Evolutionary conservation across 306 rosid species (phyloP), one percentile per base, ranked within the genome.

Genomic region (Quercus berberidifolia): DNA sequence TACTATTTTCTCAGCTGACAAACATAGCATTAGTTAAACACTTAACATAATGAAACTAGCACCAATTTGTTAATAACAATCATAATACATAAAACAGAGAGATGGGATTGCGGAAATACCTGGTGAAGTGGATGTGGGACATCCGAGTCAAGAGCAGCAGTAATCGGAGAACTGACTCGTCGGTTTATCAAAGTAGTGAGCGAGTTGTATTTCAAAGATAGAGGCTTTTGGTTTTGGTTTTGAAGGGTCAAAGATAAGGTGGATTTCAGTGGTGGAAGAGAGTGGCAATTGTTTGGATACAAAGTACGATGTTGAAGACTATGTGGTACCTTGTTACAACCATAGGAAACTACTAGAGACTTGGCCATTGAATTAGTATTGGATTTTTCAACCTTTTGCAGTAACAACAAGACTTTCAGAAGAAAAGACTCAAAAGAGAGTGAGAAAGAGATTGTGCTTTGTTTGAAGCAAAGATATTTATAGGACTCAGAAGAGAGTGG

Each of bases 91-190:
- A 35, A 68, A n/a, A 68, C 4, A 18, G n/a, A 68, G 25, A 58
- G 31, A 6, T 15, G 51, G 23, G 69, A 21, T 5, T 23, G 54
- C 18, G 30, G 7, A 31, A 57, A 73, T 86, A 92, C 97, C 97
- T 91, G 83, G 74, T 81, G 83, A 59, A 80, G 78, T 58, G 89
- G 83, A 64, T 75, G 78, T 12, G 97, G 86, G 74, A 12, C 74
- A 20, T 87, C 86, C 70, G 97, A 88, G 51, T 90, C 82, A 75
- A 90, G 84, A 78, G 90, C 84, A 26, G 81, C 67, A 28, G 85
- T 12, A 33, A 82, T 9, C 55, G 75, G 65, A 41, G 75, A 72
- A 76, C 64, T 62, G 79, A 76, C 56, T 63, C 85, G 83, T 8
- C 70, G 90, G 13, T 10, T 76, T 38, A 75, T 84, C 46, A 77